Percentiles rank a stretch among this genome's conserved stretches.
These are phyloP conservation scores for Kuraishia borneana DNA, from an alignment of 805 yeast species.

Conservation along the genomic window DNA sequence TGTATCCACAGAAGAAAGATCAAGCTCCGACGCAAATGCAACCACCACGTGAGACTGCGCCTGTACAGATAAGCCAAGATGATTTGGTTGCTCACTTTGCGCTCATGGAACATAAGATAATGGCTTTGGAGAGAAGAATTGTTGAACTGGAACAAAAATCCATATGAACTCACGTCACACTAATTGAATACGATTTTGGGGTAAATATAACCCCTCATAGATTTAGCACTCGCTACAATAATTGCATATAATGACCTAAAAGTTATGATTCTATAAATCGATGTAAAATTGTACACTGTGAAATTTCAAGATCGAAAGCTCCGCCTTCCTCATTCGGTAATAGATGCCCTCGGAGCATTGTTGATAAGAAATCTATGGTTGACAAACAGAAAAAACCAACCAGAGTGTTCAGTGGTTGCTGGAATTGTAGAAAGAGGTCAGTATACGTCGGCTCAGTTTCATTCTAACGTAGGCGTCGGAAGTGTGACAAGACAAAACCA, in stretches of 20 bases:
- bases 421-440: background rate
- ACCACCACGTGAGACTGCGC: background rate
- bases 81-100: constrained; percentile 1
- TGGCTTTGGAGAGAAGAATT: constrained; percentile 1
- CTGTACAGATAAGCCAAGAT: background rate
- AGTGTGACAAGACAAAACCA: constrained; percentile 55
- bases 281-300: no score
- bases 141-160: background rate
- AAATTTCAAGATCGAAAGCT: no score
- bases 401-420: background rate
- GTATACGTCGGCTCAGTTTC: constrained; percentile 15
- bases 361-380: no score
- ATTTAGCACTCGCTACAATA: no score
- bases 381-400: background rate
- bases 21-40: background rate
- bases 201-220: no score
- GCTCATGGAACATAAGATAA: constrained; percentile 1
- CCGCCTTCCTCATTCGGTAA: no score
- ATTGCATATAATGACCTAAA: no score
- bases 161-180: background rate
- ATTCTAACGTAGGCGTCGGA: constrained; percentile 4
- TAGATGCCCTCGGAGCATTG: no score
- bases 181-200: background rate
- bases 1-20: background rate
- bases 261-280: background rate